These are phyloP conservation scores for Colletotrichum sp. DNA, from an alignment of 2,329 filamentous ascomycete genomes.

Conservation along the genomic window DNA sequence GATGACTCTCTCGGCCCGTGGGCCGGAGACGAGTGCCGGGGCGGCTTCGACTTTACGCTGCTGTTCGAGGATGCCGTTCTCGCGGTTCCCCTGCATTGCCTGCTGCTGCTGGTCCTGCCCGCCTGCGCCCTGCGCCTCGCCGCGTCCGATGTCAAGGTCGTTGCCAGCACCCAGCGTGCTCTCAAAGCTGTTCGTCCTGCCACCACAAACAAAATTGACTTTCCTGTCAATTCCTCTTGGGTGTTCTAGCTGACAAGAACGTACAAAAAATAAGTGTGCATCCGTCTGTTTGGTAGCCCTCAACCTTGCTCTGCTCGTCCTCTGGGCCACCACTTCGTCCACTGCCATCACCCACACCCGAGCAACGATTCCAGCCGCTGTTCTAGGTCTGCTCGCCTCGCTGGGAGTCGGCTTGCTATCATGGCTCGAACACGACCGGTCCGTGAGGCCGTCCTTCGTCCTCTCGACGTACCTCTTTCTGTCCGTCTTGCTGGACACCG, in stretches of 20 bases:
- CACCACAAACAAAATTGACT: neutral
- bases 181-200: constrained; percentile 9
- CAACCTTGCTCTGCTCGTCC: neutral
- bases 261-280: neutral
- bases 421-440: constrained; percentile 15
- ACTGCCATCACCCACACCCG: neutral
- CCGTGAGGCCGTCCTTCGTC: constrained; percentile 21
- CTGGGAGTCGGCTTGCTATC: constrained; percentile 2
- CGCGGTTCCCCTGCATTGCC: constrained; percentile 18
- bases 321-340: neutral
- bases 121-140: constrained; percentile 1
- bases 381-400: neutral
- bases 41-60: constrained; percentile 33
- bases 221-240: neutral
- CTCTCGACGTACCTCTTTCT: constrained; percentile 20
- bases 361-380: constrained; percentile 10
- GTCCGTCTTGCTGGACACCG: constrained; percentile 21
- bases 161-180: neutral
- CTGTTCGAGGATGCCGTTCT: constrained; percentile 32
- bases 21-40: constrained; percentile 24
- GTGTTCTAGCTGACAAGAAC: neutral
- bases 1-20: constrained; percentile 20
- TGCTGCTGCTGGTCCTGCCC: constrained; percentile 4
- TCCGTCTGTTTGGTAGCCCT: constrained; percentile 6
- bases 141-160: constrained; percentile 9